A percentile compares a stretch with the other conserved stretches of the same genome.
Conservation (phyloP, 2,329 filamentous ascomycete species). For the Fusarium protoensiforme region DNA sequence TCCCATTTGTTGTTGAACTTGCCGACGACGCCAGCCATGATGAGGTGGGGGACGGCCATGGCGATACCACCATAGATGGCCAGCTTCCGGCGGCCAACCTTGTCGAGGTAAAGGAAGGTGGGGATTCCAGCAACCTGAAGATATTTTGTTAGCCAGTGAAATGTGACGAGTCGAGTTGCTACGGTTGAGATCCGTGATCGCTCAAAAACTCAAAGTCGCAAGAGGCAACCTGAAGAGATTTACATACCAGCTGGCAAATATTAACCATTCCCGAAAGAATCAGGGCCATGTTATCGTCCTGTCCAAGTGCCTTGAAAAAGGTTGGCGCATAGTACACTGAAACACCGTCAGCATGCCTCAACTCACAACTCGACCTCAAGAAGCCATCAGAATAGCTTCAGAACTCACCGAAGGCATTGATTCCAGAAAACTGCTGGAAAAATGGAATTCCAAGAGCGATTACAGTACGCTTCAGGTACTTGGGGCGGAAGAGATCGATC, state of each 20-base stretch:
- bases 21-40: constrained; percentile 30
- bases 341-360: background rate
- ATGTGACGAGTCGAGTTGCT: too few relatives aligned
- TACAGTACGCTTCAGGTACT: constrained; percentile 54
- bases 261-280: background rate
- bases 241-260: background rate
- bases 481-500: constrained; percentile 59
- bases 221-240: background rate
- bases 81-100: constrained; percentile 43
- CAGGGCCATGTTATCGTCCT: background rate
- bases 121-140: constrained; percentile 35
- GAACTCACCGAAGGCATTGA: background rate
- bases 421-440: background rate
- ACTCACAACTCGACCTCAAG: background rate
- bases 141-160: too few relatives aligned
- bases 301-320: background rate
- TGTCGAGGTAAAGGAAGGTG: constrained; percentile 45
- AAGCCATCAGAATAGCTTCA: too few relatives aligned
- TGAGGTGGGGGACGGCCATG: constrained; percentile 30
- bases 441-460: background rate
- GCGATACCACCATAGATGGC: constrained; percentile 33
- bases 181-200: background rate
- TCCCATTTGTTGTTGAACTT: constrained; percentile 30
- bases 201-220: background rate
- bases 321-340: background rate